Conservation (phyloP, 2,329 filamentous ascomycete species). For the Sclerotinia borealis region DNA sequence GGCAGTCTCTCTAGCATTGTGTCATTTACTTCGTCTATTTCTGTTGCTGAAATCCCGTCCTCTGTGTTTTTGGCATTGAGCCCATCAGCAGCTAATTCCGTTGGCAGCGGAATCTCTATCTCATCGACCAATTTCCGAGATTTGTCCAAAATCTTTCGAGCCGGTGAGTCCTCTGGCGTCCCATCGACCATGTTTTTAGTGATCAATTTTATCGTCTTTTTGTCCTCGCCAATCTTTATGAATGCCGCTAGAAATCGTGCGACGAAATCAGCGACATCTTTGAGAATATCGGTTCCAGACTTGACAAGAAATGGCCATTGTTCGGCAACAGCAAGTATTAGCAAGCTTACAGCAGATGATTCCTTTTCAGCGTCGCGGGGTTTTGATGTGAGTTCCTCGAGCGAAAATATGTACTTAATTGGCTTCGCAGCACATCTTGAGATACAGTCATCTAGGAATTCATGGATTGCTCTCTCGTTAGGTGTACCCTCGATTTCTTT, state of each 20-base stretch:
- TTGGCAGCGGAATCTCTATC: slow-evolving; percentile 21
- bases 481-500: slow-evolving; percentile 28
- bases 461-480: slow-evolving; percentile 47
- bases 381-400: slow-evolving; percentile 46
- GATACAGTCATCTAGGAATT: slow-evolving; percentile 78
- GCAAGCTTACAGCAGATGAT: slow-evolving; percentile 49
- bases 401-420: slow-evolving; percentile 74
- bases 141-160: slow-evolving; percentile 23
- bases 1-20: slow-evolving; percentile 15
- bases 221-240: slow-evolving; percentile 46
- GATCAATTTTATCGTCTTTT: slow-evolving; percentile 40
- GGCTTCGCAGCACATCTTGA: slow-evolving; percentile 69
- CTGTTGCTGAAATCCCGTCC: slow-evolving; percentile 12
- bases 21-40: slow-evolving; percentile 16
- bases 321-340: slow-evolving; percentile 66
- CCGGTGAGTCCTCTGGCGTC: slow-evolving; percentile 36
- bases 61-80: background rate
- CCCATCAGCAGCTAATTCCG: background rate
- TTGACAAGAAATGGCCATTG: slow-evolving; percentile 67
- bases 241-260: slow-evolving; percentile 50
- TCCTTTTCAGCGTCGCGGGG: slow-evolving; percentile 30
- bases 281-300: slow-evolving; percentile 39
- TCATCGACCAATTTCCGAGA: slow-evolving; percentile 26
- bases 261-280: slow-evolving; percentile 51
- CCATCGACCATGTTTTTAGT: slow-evolving; percentile 38